Conservation (phyloP, 306 rosid species). For the Prinsepia uniflora region DNA sequence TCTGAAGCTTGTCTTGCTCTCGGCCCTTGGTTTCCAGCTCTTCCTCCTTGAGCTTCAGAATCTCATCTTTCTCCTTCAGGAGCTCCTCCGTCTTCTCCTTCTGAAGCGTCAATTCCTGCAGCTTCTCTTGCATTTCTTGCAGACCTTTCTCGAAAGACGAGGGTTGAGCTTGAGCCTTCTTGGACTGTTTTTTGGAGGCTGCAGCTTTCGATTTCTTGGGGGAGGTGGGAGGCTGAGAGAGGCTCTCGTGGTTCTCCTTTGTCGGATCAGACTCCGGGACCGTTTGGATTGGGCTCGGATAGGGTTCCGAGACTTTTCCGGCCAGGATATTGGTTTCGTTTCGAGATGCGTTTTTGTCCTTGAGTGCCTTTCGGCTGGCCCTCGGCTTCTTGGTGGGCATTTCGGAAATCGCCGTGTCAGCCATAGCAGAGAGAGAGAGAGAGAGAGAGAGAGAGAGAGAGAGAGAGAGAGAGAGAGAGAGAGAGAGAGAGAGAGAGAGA, state of each 20-base stretch:
- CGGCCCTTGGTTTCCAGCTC: conserved; percentile 55
- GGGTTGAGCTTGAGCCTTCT: conserved; percentile 18
- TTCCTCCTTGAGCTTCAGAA: conserved; percentile 62
- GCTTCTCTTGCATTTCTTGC: conserved; percentile 73
- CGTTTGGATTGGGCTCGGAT: conserved; percentile 9
- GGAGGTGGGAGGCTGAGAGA: conserved; percentile 38
- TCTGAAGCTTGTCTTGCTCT: conserved; percentile 71
- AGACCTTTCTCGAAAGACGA: conserved; percentile 60
- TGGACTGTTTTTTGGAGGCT: conserved; percentile 52
- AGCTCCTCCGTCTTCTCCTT: conserved; percentile 81
- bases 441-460: background rate
- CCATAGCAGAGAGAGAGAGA: conserved; percentile 40
- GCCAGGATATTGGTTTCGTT: conserved; percentile 33
- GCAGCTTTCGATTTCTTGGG: conserved; percentile 45
- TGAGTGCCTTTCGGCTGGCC: conserved; percentile 52
- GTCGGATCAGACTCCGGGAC: conserved; percentile 8
- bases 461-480: background rate
- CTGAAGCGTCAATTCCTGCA: conserved; percentile 57
- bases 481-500: background rate
- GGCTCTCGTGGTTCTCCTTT: conserved; percentile 44
- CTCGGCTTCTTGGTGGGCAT: conserved; percentile 47
- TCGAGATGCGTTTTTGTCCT: conserved; percentile 51
- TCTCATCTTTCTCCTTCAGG: conserved; percentile 69
- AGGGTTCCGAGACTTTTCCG: conserved; percentile 26
- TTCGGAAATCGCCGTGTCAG: conserved; percentile 35